Evolutionary conservation across 106 monocot genomes (phyloP).

Genomic region (Dendrobium nobile): DNA sequence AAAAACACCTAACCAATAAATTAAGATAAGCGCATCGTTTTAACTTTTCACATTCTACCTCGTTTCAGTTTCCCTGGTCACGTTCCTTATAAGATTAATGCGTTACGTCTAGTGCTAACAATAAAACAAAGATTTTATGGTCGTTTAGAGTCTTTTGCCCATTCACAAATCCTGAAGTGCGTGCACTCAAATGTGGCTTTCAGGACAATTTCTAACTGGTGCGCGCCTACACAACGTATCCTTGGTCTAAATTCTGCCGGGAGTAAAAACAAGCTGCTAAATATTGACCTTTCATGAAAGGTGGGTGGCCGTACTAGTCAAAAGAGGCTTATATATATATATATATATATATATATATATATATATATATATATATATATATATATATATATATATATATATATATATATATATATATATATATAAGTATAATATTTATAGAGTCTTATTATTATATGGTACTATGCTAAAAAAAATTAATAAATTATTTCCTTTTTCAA

Average conservation of each 20-base stretch:
- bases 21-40: no score
- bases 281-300: background rate
- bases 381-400: background rate
- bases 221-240: no score
- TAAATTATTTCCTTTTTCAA: no score
- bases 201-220: background rate
- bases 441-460: no score
- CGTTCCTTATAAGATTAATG: background rate
- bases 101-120: background rate
- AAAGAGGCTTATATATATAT: background rate
- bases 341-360: no score
- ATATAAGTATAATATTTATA: no score
- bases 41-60: no score
- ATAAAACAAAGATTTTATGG: background rate
- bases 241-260: background rate
- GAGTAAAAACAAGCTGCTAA: background rate
- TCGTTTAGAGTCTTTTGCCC: background rate
- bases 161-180: background rate
- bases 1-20: no score
- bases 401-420: background rate
- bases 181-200: background rate
- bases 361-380: background rate
- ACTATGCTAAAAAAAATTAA: no score
- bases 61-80: background rate
- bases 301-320: background rate